These are phyloP conservation scores for Chalciporus chontae DNA, from an alignment of 768 basidiomycete genomes.

Conservation along the genomic window DNA sequence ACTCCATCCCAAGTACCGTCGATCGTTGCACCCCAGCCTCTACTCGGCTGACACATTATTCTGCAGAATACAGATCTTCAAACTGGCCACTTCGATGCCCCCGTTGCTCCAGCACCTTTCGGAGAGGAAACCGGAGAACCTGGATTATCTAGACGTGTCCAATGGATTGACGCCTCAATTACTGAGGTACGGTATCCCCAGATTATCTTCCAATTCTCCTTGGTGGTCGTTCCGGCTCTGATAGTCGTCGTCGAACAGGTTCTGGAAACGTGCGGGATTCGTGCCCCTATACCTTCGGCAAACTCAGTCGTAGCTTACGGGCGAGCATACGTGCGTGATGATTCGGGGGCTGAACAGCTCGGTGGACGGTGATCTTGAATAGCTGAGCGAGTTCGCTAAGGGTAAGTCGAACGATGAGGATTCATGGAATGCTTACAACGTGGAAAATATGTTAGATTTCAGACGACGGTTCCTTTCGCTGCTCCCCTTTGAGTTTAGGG, in stretches of 20 bases:
- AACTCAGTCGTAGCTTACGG: conserved; percentile 91
- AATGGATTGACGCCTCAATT: conserved; percentile 89
- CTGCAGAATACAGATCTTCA: conserved; percentile 52
- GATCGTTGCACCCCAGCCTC: background rate
- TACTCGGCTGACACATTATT: background rate
- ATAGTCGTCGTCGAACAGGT: conserved; percentile 39
- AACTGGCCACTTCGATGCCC: conserved; percentile 77
- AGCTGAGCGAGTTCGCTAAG: conserved; percentile 87
- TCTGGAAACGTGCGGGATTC: conserved; percentile 95
- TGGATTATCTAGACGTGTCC: conserved; percentile 95
- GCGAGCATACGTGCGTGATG: conserved; percentile 97
- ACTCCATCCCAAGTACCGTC: background rate
- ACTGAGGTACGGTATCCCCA: conserved; percentile 49
- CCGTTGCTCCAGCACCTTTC: conserved; percentile 87
- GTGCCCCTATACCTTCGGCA: conserved; percentile 92
- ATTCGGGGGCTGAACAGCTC: conserved; percentile 77
- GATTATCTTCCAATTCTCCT: background rate
- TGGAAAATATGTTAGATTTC: conserved; percentile 62
- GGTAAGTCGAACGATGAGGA: conserved; percentile 42
- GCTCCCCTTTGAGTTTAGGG: conserved; percentile 91
- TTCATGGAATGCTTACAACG: too few species aligned
- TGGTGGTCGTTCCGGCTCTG: background rate
- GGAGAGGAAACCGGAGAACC: conserved; percentile 81
- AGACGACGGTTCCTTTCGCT: conserved; percentile 83
- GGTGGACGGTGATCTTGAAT: conserved; percentile 59